Conservation (phyloP, 2,329 filamentous ascomycete species). For the Claviceps purpurea region DNA sequence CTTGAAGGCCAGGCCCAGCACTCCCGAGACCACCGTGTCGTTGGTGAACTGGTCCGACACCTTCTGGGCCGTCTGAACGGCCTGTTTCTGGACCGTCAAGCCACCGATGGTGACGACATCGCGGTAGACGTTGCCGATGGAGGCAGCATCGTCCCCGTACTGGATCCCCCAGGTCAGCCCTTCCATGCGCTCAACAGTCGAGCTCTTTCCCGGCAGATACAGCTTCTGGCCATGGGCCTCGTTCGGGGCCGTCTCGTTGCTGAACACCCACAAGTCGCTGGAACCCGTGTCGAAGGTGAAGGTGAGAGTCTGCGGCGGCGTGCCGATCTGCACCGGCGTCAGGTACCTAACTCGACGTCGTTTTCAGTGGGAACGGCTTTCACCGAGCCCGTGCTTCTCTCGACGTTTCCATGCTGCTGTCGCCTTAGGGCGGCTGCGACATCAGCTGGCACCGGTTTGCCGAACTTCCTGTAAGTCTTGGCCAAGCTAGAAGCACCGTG, state of each 20-base stretch:
- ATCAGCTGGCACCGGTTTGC: not conserved
- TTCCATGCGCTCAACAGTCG: conserved; percentile 21
- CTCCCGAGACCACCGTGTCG: conserved; percentile 26
- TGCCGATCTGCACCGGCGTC: conserved; percentile 9
- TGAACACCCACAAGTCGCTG: conserved; percentile 23
- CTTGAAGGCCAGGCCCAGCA: conserved; percentile 31
- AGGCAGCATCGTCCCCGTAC: conserved; percentile 29
- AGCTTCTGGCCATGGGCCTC: conserved; percentile 25
- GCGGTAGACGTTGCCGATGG: conserved; percentile 28
- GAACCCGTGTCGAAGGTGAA: conserved; percentile 12
- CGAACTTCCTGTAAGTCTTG: conserved; percentile 8
- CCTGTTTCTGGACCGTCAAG: conserved; percentile 25
- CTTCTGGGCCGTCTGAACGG: conserved; percentile 28
- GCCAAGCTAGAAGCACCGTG: conserved; percentile 8
- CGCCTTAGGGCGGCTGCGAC: not conserved
- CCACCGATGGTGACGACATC: conserved; percentile 29
- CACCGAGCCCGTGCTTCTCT: conserved; percentile 5
- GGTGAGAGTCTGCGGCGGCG: conserved; percentile 8
- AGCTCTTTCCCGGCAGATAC: conserved; percentile 26
- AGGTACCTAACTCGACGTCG: conserved; percentile 9
- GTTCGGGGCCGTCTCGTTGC: conserved; percentile 24
- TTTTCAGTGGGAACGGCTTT: conserved; percentile 1
- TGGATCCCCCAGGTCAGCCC: conserved; percentile 28
- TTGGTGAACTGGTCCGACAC: conserved; percentile 27
- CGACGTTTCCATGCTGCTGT: not conserved